Percentiles rank a stretch among this genome's conserved stretches.
Evolutionary conservation across 2,329 filamentous ascomycete genomes (phyloP).

Genomic region (Colletotrichum melonis): DNA sequence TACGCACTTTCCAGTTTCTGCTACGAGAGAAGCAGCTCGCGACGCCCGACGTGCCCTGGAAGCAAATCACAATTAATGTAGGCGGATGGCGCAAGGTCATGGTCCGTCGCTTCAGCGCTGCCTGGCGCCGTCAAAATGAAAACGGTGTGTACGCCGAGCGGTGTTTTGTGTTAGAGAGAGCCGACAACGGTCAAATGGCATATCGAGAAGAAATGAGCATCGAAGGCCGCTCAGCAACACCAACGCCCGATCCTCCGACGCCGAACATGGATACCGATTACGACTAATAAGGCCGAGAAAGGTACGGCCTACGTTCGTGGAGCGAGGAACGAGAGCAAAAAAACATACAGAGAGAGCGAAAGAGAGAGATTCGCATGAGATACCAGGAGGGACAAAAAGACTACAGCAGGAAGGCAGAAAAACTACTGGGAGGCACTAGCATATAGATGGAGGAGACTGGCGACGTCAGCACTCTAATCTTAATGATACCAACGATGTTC

Average conservation of each 20-base stretch:
- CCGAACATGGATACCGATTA: slow-evolving; percentile 20
- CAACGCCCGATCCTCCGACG: slow-evolving; percentile 32
- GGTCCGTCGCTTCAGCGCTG: slow-evolving; percentile 53
- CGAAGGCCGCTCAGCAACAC: slow-evolving; percentile 35
- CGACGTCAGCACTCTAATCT: slow-evolving; percentile 11
- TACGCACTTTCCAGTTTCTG: slow-evolving; percentile 48
- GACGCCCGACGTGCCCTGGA: slow-evolving; percentile 45
- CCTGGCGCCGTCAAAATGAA: slow-evolving; percentile 54
- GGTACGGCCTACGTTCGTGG: not conserved
- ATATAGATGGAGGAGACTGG: slow-evolving; percentile 13
- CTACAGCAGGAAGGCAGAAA: not conserved
- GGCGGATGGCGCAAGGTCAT: slow-evolving; percentile 59
- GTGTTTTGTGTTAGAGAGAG: slow-evolving; percentile 55
- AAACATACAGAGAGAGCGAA: not conserved
- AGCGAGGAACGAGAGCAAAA: not conserved
- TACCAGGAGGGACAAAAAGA: not conserved
- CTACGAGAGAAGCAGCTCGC: slow-evolving; percentile 41
- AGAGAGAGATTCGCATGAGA: not conserved
- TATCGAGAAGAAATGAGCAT: slow-evolving; percentile 33
- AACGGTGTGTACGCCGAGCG: slow-evolving; percentile 58
- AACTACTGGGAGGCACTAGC: slow-evolving; percentile 2
- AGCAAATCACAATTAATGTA: slow-evolving; percentile 56
- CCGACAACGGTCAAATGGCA: slow-evolving; percentile 23
- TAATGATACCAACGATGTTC: slow-evolving; percentile 29
- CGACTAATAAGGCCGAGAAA: not conserved